Conservation (phyloP, 1,139 yeast genomes). For the Zygoascus sp. region DNA sequence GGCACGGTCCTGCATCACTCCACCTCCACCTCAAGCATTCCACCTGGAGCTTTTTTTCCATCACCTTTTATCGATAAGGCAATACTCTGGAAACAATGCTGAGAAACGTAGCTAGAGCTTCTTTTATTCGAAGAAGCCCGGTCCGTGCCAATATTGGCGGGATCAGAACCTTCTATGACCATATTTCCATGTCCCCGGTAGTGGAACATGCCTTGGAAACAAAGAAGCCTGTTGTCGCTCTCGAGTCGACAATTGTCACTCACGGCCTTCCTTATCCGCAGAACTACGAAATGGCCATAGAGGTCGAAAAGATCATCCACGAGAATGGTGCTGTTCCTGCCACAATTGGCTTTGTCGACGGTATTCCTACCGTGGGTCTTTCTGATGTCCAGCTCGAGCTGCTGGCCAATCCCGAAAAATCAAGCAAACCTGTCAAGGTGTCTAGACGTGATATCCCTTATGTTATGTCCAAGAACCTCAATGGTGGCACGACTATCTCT, state of each 20-base stretch:
- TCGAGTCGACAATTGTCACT: slow-evolving; percentile 83
- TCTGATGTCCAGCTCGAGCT: slow-evolving; percentile 42
- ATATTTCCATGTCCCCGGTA: slow-evolving; percentile 46
- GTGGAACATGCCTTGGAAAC: slow-evolving; percentile 55
- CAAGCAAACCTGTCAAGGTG: slow-evolving; percentile 48
- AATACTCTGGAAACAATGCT: no score
- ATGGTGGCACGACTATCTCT: slow-evolving; percentile 90
- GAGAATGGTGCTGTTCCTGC: slow-evolving; percentile 74
- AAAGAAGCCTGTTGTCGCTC: slow-evolving; percentile 63
- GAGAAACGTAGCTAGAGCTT: not conserved
- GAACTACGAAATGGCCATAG: slow-evolving; percentile 65
- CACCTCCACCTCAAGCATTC: not conserved
- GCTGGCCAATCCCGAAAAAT: slow-evolving; percentile 40
- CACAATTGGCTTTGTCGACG: slow-evolving; percentile 73
- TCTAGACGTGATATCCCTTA: slow-evolving; percentile 79
- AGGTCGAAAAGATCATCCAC: slow-evolving; percentile 61
- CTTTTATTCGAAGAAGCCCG: not conserved
- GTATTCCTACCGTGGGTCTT: slow-evolving; percentile 69
- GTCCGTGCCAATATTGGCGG: slow-evolving; percentile 1
- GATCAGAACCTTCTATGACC: not conserved
- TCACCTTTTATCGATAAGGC: no score
- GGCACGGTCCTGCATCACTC: not conserved
- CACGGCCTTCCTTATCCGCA: slow-evolving; percentile 86
- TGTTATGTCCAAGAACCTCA: slow-evolving; percentile 55
- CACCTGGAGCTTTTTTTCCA: no score